phyloP scores from a whole-genome alignment of 805 yeast species.

The Candida xyloterini region DNA sequence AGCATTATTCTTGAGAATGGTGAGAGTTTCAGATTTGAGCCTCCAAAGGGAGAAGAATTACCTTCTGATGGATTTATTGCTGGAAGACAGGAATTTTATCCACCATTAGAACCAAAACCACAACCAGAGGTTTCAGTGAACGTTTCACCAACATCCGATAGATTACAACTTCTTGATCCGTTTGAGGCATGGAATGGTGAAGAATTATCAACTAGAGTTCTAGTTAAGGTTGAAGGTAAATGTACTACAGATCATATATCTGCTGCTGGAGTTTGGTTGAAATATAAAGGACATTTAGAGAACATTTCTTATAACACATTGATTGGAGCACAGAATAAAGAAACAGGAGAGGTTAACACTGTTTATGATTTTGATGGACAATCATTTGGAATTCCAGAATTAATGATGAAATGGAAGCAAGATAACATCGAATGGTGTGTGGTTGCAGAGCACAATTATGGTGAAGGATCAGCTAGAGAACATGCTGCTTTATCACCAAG shows the following conservation, averaged over 20 bases:
- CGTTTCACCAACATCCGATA: slow-evolving; percentile 82
- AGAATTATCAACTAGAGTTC: slow-evolving; percentile 72
- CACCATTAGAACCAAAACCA: slow-evolving; percentile 54
- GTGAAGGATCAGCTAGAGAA: slow-evolving; percentile 99
- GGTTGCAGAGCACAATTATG: slow-evolving; percentile 96
- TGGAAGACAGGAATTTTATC: slow-evolving; percentile 64
- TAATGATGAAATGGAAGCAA: slow-evolving; percentile 93
- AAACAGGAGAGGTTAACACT: slow-evolving; percentile 91
- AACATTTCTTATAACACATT: slow-evolving; percentile 93
- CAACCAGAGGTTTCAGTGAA: slow-evolving; percentile 47
- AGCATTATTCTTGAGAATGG: slow-evolving; percentile 85
- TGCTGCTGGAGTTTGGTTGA: slow-evolving; percentile 98
- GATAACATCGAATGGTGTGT: slow-evolving; percentile 88
- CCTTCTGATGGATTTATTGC: slow-evolving; percentile 88
- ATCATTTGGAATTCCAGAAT: slow-evolving; percentile 82
- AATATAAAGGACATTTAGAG: slow-evolving; percentile 96
- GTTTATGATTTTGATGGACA: slow-evolving; percentile 85
- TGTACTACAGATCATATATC: slow-evolving; percentile 98
- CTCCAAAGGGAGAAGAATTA: slow-evolving; percentile 88
- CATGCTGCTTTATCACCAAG: slow-evolving; percentile 97
- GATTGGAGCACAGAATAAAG: slow-evolving; percentile 95
- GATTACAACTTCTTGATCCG: slow-evolving; percentile 88
- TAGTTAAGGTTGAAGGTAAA: slow-evolving; percentile 93
- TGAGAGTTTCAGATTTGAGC: slow-evolving; percentile 80
- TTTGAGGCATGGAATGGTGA: slow-evolving; percentile 83